These are phyloP conservation scores for Wolfiporia cocos DNA, from an alignment of 1,284 basidiomycete species.

Conservation along the genomic window DNA sequence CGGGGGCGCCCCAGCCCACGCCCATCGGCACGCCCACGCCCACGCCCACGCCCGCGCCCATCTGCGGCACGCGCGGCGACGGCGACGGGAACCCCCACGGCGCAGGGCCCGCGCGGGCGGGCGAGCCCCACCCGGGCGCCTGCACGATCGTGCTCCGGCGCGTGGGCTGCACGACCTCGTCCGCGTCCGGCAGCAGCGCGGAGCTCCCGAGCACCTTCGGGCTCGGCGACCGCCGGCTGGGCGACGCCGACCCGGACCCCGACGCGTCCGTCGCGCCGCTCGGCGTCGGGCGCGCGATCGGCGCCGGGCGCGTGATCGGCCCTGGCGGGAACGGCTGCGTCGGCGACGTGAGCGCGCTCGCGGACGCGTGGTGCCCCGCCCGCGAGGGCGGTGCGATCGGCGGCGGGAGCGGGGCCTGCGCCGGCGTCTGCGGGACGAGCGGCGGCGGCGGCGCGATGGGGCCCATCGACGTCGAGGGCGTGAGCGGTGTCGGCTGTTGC, in stretches of 20 bases:
- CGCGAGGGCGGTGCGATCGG: slow-evolving; percentile 41
- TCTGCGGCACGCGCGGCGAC: slow-evolving; percentile 6
- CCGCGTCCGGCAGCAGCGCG: slow-evolving; percentile 68
- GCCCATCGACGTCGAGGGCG: not conserved
- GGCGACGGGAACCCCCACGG: too few species aligned
- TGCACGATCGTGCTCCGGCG: too few species aligned
- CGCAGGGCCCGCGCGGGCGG: slow-evolving; percentile 29
- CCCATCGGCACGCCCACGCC: slow-evolving; percentile 36
- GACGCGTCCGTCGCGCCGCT: slow-evolving; percentile 36
- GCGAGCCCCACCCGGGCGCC: slow-evolving; percentile 36
- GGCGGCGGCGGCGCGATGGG: slow-evolving; percentile 43
- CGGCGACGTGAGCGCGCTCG: slow-evolving; percentile 34
- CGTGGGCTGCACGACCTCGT: slow-evolving; percentile 59
- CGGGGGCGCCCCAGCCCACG: slow-evolving; percentile 37
- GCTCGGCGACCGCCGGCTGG: slow-evolving; percentile 59
- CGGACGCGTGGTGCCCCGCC: slow-evolving; percentile 21
- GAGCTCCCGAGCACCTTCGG: slow-evolving; percentile 71
- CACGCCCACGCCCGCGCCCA: slow-evolving; percentile 34
- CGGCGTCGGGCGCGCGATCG: slow-evolving; percentile 38
- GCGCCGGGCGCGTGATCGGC: slow-evolving; percentile 53
- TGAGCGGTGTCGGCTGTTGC: not conserved
- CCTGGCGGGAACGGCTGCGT: slow-evolving; percentile 35
- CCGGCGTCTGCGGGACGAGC: too few species aligned
- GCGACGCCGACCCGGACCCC: slow-evolving; percentile 57
- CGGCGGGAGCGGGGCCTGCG: slow-evolving; percentile 29